Percentiles rank a stretch among this genome's conserved stretches.
phyloP scores from a whole-genome alignment of 495 filamentous ascomycete species.

The Astrothelium macrocarpum region DNA sequence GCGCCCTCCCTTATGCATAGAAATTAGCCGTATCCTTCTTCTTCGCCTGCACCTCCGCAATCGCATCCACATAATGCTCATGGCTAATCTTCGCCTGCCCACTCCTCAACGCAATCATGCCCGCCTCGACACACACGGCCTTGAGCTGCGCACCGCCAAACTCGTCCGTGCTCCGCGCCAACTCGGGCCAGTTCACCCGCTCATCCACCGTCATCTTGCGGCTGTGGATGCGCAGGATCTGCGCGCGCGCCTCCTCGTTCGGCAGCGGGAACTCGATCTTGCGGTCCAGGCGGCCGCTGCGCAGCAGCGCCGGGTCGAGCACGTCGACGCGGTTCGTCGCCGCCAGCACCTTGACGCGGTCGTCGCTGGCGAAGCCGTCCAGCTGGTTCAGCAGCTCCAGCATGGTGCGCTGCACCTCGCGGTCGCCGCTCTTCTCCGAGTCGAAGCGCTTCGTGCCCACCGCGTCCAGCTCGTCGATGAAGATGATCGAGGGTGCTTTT shows the following conservation, averaged over 20 bases:
- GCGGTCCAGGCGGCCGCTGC: slow-evolving; percentile 89
- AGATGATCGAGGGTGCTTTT: slow-evolving; percentile 97
- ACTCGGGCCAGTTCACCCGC: slow-evolving; percentile 88
- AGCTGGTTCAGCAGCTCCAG: slow-evolving; percentile 97
- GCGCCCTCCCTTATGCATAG: slow-evolving; percentile 36
- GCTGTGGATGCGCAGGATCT: slow-evolving; percentile 95
- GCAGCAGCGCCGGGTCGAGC: slow-evolving; percentile 85
- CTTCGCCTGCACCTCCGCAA: slow-evolving; percentile 93
- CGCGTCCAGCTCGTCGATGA: slow-evolving; percentile 97
- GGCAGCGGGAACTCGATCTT: slow-evolving; percentile 99
- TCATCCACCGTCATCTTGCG: slow-evolving; percentile 97
- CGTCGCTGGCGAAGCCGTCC: slow-evolving; percentile 97
- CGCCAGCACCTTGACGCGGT: slow-evolving; percentile 96
- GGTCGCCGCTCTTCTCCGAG: slow-evolving; percentile 93
- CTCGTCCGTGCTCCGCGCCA: slow-evolving; percentile 96
- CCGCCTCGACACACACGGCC: slow-evolving; percentile 96
- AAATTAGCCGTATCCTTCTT: slow-evolving; percentile 77
- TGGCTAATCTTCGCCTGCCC: slow-evolving; percentile 91
- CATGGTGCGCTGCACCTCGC: slow-evolving; percentile 98
- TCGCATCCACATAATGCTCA: slow-evolving; percentile 98
- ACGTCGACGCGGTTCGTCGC: slow-evolving; percentile 98
- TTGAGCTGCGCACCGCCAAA: slow-evolving; percentile 97
- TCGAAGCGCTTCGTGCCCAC: slow-evolving; percentile 98
- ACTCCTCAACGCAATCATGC: slow-evolving; percentile 94
- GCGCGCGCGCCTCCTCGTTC: slow-evolving; percentile 96